These are phyloP conservation scores for Medicago arabica DNA, from an alignment of 306 rosid genomes.

Conservation along the genomic window DNA sequence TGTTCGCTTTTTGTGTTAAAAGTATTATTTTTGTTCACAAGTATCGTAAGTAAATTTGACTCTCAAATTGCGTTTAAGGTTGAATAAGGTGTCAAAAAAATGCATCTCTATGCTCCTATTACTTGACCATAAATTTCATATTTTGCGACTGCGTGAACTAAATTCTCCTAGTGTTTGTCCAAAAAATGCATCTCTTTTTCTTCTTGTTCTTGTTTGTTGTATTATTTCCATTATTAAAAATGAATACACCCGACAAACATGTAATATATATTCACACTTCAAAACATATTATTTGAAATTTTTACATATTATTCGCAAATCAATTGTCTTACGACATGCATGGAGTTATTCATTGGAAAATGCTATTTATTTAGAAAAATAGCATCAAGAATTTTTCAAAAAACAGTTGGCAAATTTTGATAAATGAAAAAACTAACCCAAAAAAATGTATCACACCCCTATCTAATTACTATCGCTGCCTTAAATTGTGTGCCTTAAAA, in stretches of 20 bases:
- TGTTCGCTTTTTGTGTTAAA: too few relatives aligned
- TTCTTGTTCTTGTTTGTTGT: neutral
- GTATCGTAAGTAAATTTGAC: too few relatives aligned
- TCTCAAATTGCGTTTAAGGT: neutral
- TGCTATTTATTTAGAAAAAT: too few relatives aligned
- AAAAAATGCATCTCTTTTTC: neutral
- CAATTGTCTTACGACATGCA: constrained; percentile 54
- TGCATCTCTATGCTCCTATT: too few relatives aligned
- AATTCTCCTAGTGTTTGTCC: neutral
- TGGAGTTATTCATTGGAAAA: constrained; percentile 28
- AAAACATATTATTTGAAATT: constrained; percentile 1
- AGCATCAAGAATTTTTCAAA: too few relatives aligned
- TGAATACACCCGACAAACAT: neutral
- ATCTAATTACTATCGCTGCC: neutral
- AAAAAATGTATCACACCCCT: neutral
- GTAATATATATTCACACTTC: constrained; percentile 32
- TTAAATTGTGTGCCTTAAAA: constrained; percentile 4
- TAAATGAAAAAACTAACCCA: neutral
- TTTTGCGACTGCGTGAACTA: too few relatives aligned
- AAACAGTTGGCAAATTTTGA: too few relatives aligned
- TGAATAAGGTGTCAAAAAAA: too few relatives aligned
- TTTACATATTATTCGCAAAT: constrained; percentile 42
- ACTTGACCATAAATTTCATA: neutral
- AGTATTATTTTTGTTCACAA: too few relatives aligned
- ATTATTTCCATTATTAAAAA: neutral